Evolutionary conservation across 2,329 filamentous ascomycete genomes (phyloP).

Genomic region (Fusarium hainanense): DNA sequence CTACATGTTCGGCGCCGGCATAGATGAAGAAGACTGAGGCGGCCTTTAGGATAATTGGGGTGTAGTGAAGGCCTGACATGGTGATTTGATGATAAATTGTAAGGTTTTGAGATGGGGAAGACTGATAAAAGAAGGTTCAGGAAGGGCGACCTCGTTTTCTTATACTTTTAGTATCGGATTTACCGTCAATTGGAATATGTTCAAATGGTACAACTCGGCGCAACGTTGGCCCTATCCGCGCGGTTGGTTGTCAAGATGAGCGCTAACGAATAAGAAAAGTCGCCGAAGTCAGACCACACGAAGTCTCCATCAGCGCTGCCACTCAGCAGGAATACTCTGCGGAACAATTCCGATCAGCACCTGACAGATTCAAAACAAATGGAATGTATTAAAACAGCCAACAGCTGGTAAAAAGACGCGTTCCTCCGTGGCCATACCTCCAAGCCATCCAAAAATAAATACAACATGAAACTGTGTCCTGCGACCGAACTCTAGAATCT

Average conservation of each 20-base stretch:
- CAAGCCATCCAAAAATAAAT: not conserved
- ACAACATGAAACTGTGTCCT: constrained; percentile 3
- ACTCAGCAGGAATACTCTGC: not conserved
- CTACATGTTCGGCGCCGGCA: not conserved
- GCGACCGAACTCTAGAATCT: not conserved
- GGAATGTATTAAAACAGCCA: not conserved
- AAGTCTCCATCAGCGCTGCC: not conserved
- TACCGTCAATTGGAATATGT: fast-evolving
- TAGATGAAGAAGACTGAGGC: not conserved
- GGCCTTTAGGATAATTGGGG: not conserved
- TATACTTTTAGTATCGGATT: not conserved
- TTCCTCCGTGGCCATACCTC: not conserved
- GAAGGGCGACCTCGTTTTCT: fast-evolving
- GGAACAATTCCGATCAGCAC: not conserved
- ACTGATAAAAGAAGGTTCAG: not conserved
- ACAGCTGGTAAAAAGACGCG: not conserved
- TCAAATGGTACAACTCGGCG: not conserved
- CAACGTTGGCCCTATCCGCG: not conserved
- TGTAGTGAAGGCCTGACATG: not conserved
- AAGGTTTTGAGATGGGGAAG: not conserved
- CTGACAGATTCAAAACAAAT: not conserved
- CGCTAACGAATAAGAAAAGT: not conserved
- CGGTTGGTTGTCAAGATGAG: fast-evolving
- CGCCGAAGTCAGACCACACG: not conserved
- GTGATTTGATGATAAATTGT: not conserved